Evolutionary conservation across 306 rosid species (phyloP).

Genomic region (Rosa persica): DNA sequence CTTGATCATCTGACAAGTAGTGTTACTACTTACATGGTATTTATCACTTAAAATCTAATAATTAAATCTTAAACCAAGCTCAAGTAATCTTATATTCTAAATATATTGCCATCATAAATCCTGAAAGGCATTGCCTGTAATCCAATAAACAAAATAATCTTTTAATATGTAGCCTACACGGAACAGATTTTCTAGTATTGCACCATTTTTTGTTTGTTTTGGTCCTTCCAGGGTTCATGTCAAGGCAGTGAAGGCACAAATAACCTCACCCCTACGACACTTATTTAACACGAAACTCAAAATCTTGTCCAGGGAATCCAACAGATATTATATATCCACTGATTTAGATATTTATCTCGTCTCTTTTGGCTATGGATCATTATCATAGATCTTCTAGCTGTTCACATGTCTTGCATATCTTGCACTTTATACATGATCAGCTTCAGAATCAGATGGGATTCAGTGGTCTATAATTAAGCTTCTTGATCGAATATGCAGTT

Average conservation of each 20-base stretch:
- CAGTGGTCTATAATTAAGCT: not conserved
- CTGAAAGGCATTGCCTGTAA: not conserved
- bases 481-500: constrained; percentile 17
- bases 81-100: not conserved
- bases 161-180: not conserved
- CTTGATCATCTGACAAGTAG: too few relatives aligned
- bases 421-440: not conserved
- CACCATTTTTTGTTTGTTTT: not conserved
- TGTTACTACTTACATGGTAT: not conserved
- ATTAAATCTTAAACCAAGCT: not conserved
- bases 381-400: not conserved
- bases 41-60: not conserved
- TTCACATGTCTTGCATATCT: not conserved
- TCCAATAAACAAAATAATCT: not conserved
- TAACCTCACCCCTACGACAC: not conserved
- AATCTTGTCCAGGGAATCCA: not conserved
- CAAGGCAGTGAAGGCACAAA: not conserved
- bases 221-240: not conserved
- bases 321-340: not conserved
- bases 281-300: not conserved
- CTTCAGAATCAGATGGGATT: not conserved
- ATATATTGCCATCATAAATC: too few relatives aligned
- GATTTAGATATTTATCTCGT: not conserved
- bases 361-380: not conserved
- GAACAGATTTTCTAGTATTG: not conserved